These are phyloP conservation scores for Fusarium sp. DNA, from an alignment of 2,329 filamentous ascomycete genomes.

Conservation along the genomic window DNA sequence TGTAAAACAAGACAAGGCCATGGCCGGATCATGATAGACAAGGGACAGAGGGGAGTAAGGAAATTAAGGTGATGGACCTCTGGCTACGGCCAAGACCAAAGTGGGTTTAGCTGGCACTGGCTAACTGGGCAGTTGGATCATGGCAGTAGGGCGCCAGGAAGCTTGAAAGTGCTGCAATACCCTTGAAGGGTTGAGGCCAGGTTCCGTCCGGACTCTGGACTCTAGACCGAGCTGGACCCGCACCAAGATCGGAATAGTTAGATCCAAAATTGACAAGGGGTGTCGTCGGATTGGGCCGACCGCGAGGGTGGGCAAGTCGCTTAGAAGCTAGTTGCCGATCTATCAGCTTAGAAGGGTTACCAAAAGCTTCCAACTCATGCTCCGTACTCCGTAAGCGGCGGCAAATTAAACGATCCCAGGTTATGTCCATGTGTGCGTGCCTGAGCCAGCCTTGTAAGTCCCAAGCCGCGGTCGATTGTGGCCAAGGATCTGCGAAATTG, in stretches of 20 bases:
- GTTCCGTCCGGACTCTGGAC: conserved; percentile 4
- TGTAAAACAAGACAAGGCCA: conserved; percentile 9
- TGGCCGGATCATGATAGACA: conserved; percentile 2
- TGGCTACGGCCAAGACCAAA: conserved; percentile 16
- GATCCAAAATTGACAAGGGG: conserved; percentile 45
- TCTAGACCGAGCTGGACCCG: conserved; percentile 37
- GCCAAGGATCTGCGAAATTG: conserved; percentile 30
- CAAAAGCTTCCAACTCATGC: conserved; percentile 31
- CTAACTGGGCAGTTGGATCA: conserved; percentile 12
- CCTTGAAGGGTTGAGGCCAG: conserved; percentile 17
- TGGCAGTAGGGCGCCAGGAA: not conserved
- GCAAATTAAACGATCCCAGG: conserved; percentile 29
- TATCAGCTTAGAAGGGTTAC: conserved; percentile 40
- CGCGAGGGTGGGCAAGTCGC: conserved; percentile 43
- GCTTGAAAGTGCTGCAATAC: not conserved
- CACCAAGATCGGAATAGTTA: conserved; percentile 48
- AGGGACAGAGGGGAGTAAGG: conserved; percentile 8
- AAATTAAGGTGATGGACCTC: conserved; percentile 28
- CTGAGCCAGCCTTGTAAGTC: conserved; percentile 32
- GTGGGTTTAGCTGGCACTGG: conserved; percentile 28
- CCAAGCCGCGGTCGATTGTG: conserved; percentile 8
- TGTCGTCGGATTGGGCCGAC: conserved; percentile 47
- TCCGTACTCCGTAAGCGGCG: conserved; percentile 16
- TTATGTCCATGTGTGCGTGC: conserved; percentile 13
- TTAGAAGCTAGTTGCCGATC: conserved; percentile 48